Base-by-base conservation (phyloP, 306 rosid genomes). In the Phaseolus lunatus region DNA sequence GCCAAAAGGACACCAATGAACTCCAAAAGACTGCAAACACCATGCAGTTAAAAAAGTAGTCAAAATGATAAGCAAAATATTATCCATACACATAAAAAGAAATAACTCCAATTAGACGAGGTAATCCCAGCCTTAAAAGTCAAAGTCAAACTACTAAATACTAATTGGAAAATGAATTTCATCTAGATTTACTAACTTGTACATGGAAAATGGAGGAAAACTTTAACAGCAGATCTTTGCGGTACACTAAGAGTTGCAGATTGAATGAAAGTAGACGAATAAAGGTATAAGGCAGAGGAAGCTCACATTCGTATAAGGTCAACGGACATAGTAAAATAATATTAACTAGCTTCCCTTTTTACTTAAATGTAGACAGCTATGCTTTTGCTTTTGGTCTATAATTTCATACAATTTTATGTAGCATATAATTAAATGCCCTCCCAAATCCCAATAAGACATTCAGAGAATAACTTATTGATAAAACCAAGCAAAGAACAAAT, bases 1-100 rank as follows among this genome's bases (percentile, higher is more conserved):
- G 70, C 97, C 96, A 84, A 96, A 93, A 50, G 99, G 99, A 81
- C 99, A 96, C 99, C 99, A 96, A 53, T 96, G 98, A 61, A 96
- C 94, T 83, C 99, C 99, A 70, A 93, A 89, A 61, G 99, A 88
- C 98, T 96, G 96, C 96, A 91, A 61, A 81, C 78, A 71, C 48
- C 73, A 87, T 80, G 82, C 27, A 69, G 44, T 50, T 86, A 37
- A 20, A 12, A 71, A 47, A 64, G 13, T 45, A 47, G 56, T 80
- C 50, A 76, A 67, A 64, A 77, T 37, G 58, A 27, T 56, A 37
- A 52, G 63, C 35, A 70, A 53, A 62, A 59, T 18, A 26, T 16
- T 54, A 64, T 69, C 35, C 19, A 48, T 41, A 15, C 16, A 37
- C 29, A 20, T 12, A 78, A 78, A 27, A 63, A 62, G 33, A 77